phyloP scores from a whole-genome alignment of 148 eudicot genomes.

The Nepenthes mirabilis region DNA sequence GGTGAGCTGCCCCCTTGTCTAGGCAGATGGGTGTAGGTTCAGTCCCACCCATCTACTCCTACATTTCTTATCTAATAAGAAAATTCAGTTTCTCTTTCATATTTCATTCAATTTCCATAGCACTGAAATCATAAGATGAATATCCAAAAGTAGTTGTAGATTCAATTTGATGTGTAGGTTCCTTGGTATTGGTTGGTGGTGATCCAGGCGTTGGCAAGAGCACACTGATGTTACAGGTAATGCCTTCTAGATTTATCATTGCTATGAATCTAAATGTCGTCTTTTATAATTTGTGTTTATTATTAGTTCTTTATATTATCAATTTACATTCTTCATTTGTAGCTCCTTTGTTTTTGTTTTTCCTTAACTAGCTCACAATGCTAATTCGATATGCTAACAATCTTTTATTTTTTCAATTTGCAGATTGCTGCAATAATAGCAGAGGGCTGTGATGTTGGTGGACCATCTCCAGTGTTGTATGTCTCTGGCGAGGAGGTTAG shows the following conservation, averaged over 20 bases:
- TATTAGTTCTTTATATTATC: neutral
- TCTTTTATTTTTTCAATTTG: slow-evolving; percentile 15
- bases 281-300: neutral
- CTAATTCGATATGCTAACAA: slow-evolving; percentile 4
- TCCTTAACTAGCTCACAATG: neutral
- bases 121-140: neutral
- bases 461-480: slow-evolving; percentile 63
- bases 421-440: slow-evolving; percentile 89
- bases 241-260: slow-evolving; percentile 1
- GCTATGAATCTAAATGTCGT: neutral
- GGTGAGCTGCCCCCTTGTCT: too few relatives aligned
- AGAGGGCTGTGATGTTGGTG: slow-evolving; percentile 37
- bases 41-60: too few relatives aligned
- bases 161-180: slow-evolving; percentile 34
- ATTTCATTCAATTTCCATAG: neutral
- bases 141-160: neutral
- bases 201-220: slow-evolving; percentile 99
- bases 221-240: slow-evolving; percentile 80
- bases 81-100: neutral
- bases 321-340: neutral
- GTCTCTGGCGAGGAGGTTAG: slow-evolving; percentile 99
- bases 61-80: too few relatives aligned
- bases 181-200: slow-evolving; percentile 85
- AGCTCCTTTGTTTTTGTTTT: neutral
- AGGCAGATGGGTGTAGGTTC: too few relatives aligned